These are phyloP conservation scores for Telfairia occidentalis DNA, from an alignment of 331 rosid genomes.

Conservation along the genomic window DNA sequence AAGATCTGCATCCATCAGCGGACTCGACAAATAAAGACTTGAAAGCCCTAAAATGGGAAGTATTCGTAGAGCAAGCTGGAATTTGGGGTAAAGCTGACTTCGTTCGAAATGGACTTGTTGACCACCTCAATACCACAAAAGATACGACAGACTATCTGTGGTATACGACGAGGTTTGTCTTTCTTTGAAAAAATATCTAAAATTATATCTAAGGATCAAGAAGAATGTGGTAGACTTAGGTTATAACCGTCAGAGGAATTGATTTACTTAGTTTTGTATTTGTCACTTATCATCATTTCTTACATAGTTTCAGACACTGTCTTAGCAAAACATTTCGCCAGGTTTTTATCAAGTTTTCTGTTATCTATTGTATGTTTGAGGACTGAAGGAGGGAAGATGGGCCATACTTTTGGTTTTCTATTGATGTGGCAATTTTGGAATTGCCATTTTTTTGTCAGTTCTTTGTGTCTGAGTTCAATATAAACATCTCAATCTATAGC, in stretches of 20 bases:
- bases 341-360: not conserved
- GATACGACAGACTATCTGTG: constrained; percentile 87
- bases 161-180: constrained; percentile 81
- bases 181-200: not conserved
- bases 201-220: not conserved
- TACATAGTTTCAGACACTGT: not conserved
- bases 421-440: not conserved
- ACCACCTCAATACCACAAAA: constrained; percentile 87
- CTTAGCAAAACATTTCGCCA: not conserved
- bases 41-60: constrained; percentile 49
- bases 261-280: not conserved
- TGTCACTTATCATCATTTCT: not conserved
- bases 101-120: constrained; percentile 60
- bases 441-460: not conserved
- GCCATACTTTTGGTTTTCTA: not conserved
- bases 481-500: not conserved
- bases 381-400: not conserved
- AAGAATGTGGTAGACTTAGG: not conserved
- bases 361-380: not conserved
- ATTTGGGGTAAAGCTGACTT: constrained; percentile 75
- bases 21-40: constrained; percentile 26
- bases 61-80: constrained; percentile 67
- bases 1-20: constrained; percentile 38
- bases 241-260: not conserved
- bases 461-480: not conserved